phyloP scores from a whole-genome alignment of 306 rosid species.

The Glycine latifolia region DNA sequence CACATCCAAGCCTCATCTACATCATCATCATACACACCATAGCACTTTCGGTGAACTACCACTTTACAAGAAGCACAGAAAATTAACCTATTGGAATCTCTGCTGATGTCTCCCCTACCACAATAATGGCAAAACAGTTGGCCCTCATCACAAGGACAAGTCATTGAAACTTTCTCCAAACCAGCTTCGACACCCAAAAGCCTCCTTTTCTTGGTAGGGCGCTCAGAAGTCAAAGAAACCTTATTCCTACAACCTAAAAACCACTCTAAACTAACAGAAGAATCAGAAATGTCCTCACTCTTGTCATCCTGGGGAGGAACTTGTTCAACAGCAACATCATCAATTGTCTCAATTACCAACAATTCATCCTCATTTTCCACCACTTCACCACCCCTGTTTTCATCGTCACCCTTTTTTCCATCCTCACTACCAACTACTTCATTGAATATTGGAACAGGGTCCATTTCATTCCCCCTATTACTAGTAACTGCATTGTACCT shows the following conservation, averaged over 20 bases:
- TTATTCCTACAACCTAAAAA: slow-evolving; percentile 85
- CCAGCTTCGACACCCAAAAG: slow-evolving; percentile 85
- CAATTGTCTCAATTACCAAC: slow-evolving; percentile 39
- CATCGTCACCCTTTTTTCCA: slow-evolving; percentile 31
- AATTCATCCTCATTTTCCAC: slow-evolving; percentile 34
- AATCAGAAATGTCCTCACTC: slow-evolving; percentile 42
- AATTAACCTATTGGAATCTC: slow-evolving; percentile 62
- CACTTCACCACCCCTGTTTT: slow-evolving; percentile 16
- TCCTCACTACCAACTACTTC: slow-evolving; percentile 33
- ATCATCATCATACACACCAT: slow-evolving; percentile 62
- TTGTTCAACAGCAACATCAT: slow-evolving; percentile 46
- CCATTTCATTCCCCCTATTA: slow-evolving; percentile 39
- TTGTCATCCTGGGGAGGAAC: slow-evolving; percentile 49
- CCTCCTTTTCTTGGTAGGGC: slow-evolving; percentile 92
- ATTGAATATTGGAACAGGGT: slow-evolving; percentile 2
- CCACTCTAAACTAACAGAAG: slow-evolving; percentile 68
- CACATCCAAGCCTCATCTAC: slow-evolving; percentile 76
- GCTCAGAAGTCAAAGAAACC: slow-evolving; percentile 72
- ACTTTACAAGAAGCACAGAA: slow-evolving; percentile 76
- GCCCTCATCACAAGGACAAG: slow-evolving; percentile 65
- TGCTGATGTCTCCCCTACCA: slow-evolving; percentile 57
- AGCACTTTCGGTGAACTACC: slow-evolving; percentile 86
- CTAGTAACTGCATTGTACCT: slow-evolving; percentile 40
- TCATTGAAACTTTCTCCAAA: slow-evolving; percentile 72
- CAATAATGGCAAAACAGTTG: slow-evolving; percentile 81